phyloP scores from a whole-genome alignment of 1,139 yeast genomes.

The Pichia sp. region DNA sequence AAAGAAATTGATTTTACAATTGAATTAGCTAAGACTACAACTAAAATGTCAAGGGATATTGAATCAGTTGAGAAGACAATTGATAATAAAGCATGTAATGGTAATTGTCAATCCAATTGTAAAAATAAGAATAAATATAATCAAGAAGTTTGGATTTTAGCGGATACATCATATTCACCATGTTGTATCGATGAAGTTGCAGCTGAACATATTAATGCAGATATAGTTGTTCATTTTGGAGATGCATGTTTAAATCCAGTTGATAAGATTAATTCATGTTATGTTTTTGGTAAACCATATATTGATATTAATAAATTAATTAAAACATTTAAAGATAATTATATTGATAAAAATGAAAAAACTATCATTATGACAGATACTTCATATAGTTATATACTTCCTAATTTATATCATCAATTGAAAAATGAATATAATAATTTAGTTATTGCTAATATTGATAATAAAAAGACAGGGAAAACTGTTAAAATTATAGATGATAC shows the following conservation, averaged over 20 bases:
- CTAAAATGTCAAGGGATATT: conserved; percentile 12
- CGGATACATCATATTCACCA: conserved; percentile 92
- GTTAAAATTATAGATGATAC: conserved; percentile 22
- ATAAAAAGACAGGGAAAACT: conserved; percentile 24
- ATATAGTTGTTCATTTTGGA: conserved; percentile 86
- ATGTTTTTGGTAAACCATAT: conserved; percentile 67
- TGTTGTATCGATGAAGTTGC: conserved; percentile 98
- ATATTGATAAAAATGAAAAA: conserved; percentile 33
- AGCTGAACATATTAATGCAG: conserved; percentile 86
- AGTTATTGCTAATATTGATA: conserved; percentile 45
- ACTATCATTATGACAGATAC: conserved; percentile 66
- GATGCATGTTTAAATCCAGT: conserved; percentile 87
- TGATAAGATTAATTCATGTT: conserved; percentile 63
- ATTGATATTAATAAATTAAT: conserved; percentile 36
- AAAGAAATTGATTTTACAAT: conserved; percentile 13
- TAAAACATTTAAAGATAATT: conserved; percentile 35
- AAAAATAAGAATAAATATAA: conserved; percentile 15
- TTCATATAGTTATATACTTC: conserved; percentile 44
- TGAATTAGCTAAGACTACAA: not conserved
- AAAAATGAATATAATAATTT: conserved; percentile 37
- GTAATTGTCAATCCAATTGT: conserved; percentile 25
- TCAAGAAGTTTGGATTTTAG: conserved; percentile 61
- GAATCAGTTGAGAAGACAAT: conserved; percentile 16
- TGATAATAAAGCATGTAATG: conserved; percentile 18
- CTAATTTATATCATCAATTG: conserved; percentile 33